These are phyloP conservation scores for Lipomyces mesembrius DNA, from an alignment of 805 yeast species.

Conservation along the genomic window DNA sequence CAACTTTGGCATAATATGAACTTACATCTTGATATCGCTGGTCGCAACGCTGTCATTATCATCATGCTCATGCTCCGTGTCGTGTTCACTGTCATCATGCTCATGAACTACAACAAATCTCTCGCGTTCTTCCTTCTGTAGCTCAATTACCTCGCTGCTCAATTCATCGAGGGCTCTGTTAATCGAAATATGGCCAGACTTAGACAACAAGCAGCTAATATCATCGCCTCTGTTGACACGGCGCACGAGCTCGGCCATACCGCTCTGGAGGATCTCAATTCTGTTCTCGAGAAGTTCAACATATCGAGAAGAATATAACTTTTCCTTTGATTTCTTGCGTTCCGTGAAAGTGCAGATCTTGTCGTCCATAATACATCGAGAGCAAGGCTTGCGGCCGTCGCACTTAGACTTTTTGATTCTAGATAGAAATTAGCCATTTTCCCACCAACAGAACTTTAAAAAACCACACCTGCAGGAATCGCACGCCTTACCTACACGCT, in stretches of 20 bases:
- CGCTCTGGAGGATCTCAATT: conserved; percentile 52
- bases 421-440: background rate
- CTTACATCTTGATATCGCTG: conserved; percentile 15
- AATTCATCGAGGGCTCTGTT: conserved; percentile 39
- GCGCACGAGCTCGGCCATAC: conserved; percentile 37
- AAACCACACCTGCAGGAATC: conserved; percentile 50
- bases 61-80: conserved; percentile 32
- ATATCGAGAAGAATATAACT: conserved; percentile 57
- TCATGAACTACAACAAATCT: conserved; percentile 26
- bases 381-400: conserved; percentile 56
- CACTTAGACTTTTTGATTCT: conserved; percentile 42
- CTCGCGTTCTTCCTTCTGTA: conserved; percentile 32
- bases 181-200: conserved; percentile 39
- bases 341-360: conserved; percentile 63
- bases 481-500: conserved; percentile 57
- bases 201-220: conserved; percentile 29
- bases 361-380: conserved; percentile 58
- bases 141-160: conserved; percentile 26
- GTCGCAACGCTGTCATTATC: conserved; percentile 4
- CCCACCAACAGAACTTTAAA: background rate
- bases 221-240: conserved; percentile 38
- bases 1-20: background rate
- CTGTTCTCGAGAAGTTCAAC: conserved; percentile 68
- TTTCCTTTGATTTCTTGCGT: conserved; percentile 58
- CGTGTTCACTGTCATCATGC: conserved; percentile 31